Conservation (phyloP, 768 basidiomycete species). For the Mycena vulgaris region DNA sequence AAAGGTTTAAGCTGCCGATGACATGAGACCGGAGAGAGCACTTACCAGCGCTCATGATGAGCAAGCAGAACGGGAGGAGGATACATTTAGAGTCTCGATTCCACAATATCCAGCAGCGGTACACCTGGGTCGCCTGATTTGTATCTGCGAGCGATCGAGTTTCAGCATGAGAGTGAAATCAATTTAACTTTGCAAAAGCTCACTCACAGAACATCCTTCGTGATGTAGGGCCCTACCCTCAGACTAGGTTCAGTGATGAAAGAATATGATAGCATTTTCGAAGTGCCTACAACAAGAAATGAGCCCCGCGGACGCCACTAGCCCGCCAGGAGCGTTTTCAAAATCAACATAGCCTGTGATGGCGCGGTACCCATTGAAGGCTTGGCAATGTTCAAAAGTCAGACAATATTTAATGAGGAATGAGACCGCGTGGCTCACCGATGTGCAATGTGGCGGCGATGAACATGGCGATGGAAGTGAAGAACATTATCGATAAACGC, state of each 20-base stretch:
- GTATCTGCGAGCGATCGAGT: too few relatives aligned
- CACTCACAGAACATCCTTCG: slow-evolving; percentile 31
- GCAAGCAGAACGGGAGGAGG: slow-evolving; percentile 27
- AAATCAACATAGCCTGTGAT: slow-evolving; percentile 33
- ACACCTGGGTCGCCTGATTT: slow-evolving; percentile 33
- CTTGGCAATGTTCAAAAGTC: not conserved
- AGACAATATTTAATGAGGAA: not conserved
- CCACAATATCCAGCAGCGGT: slow-evolving; percentile 42
- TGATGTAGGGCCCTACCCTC: slow-evolving; percentile 35
- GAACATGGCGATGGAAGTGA: not conserved
- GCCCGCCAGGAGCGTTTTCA: slow-evolving; percentile 33
- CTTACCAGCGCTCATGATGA: too few relatives aligned
- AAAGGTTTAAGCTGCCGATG: too few relatives aligned
- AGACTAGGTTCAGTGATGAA: not conserved
- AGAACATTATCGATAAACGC: slow-evolving; percentile 6
- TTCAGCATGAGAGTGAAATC: too few relatives aligned
- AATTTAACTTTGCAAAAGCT: too few relatives aligned
- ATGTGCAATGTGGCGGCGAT: not conserved
- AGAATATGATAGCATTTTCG: not conserved
- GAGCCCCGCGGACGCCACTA: slow-evolving; percentile 28
- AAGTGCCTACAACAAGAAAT: slow-evolving; percentile 18
- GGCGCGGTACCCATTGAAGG: slow-evolving; percentile 32
- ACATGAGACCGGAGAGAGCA: too few relatives aligned
- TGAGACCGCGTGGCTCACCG: not conserved
- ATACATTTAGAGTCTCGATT: slow-evolving; percentile 25